A percentile compares a stretch with the other conserved stretches of the same genome.
phyloP scores from a whole-genome alignment of 2,329 filamentous ascomycete genomes.

The Penicillium janthinellum region DNA sequence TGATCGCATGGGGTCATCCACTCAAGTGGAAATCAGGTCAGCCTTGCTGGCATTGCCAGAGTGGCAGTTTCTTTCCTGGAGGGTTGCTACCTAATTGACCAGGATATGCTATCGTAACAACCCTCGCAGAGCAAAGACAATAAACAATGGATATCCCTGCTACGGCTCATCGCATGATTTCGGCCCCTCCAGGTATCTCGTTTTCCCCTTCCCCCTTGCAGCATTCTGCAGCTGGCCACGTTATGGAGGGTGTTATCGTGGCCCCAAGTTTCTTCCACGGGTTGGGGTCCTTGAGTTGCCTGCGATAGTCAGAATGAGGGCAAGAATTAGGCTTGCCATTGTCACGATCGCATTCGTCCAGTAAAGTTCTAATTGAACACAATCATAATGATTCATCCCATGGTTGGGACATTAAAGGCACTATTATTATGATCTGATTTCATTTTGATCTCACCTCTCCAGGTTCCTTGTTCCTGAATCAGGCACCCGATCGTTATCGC shows the following conservation, averaged over 20 bases:
- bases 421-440: background rate
- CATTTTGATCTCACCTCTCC: background rate
- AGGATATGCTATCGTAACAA: background rate
- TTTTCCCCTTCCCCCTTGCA: constrained; percentile 14
- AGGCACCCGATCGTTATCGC: background rate
- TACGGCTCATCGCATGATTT: background rate
- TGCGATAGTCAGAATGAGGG: background rate
- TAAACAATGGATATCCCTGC: background rate
- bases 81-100: background rate
- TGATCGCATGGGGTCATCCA: background rate
- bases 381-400: background rate
- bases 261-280: background rate
- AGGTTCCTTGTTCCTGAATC: background rate
- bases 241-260: background rate
- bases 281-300: background rate
- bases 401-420: background rate
- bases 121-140: too few relatives aligned
- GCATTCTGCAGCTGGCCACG: constrained; percentile 2
- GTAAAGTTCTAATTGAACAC: background rate
- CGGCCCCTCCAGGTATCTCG: constrained; percentile 8
- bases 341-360: background rate
- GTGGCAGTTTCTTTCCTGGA: too few relatives aligned
- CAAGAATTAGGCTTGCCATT: background rate
- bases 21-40: background rate
- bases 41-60: background rate